These are phyloP conservation scores for Diaporthe caulivora DNA, from an alignment of 2,329 filamentous ascomycete genomes.

Conservation along the genomic window DNA sequence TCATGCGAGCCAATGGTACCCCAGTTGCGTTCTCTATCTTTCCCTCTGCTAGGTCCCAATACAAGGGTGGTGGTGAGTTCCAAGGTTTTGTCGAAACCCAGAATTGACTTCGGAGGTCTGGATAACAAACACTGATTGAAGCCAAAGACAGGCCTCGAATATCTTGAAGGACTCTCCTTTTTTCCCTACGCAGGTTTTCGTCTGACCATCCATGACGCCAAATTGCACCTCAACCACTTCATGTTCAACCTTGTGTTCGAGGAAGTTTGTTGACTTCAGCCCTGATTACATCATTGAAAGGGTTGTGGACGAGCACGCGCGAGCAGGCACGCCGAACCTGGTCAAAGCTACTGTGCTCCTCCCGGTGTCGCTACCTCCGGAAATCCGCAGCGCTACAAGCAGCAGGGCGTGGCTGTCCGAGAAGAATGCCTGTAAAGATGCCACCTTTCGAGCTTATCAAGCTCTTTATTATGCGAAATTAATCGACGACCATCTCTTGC, in stretches of 20 bases:
- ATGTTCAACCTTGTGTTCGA: slow-evolving; percentile 72
- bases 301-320: slow-evolving; percentile 45
- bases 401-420: slow-evolving; percentile 75
- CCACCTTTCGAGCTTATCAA: slow-evolving; percentile 83
- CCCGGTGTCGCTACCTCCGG: slow-evolving; percentile 76
- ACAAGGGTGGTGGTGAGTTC: too few species aligned
- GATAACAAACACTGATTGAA: too few species aligned
- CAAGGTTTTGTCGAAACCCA: too few species aligned
- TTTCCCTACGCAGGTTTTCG: slow-evolving; percentile 72
- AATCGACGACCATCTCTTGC: slow-evolving; percentile 83
- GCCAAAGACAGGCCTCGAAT: too few species aligned
- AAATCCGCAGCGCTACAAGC: slow-evolving; percentile 68
- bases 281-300: slow-evolving; percentile 75
- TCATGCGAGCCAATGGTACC: too few species aligned
- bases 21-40: too few species aligned
- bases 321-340: slow-evolving; percentile 38
- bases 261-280: slow-evolving; percentile 71
- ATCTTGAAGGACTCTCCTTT: too few species aligned
- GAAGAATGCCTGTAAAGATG: slow-evolving; percentile 81
- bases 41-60: too few species aligned
- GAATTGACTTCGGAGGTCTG: too few species aligned
- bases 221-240: slow-evolving; percentile 85
- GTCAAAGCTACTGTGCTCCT: slow-evolving; percentile 75
- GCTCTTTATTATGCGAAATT: slow-evolving; percentile 77
- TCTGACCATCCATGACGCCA: slow-evolving; percentile 79